Conservation (phyloP, 805 yeast genomes). For the Hanseniaspora nectarophila region DNA sequence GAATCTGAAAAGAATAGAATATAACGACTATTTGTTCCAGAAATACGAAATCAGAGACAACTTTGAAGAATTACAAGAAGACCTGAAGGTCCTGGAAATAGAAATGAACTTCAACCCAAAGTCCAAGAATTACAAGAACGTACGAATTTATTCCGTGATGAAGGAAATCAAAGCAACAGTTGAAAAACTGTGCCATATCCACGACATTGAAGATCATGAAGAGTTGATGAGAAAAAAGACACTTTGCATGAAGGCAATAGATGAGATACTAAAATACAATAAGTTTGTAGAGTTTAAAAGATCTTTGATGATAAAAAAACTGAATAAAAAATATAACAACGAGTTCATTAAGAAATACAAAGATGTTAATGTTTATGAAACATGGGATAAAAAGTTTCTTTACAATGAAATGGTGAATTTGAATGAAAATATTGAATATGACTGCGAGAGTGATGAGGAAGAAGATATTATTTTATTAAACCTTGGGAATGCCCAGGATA, state of each 20-base stretch:
- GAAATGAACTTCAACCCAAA: not conserved
- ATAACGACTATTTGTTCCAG: not conserved
- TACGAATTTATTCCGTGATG: not conserved
- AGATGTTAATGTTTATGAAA: not conserved
- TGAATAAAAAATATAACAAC: not conserved
- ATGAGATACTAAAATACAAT: not conserved
- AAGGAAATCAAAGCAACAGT: not conserved
- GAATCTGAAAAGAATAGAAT: not conserved
- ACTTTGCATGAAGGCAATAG: not conserved
- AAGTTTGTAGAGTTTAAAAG: constrained; percentile 1
- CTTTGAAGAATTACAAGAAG: constrained; percentile 1
- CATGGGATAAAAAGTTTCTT: not conserved
- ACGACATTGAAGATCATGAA: not conserved
- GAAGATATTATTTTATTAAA: constrained; percentile 1
- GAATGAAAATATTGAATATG: not conserved
- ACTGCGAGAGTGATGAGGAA: constrained; percentile 1
- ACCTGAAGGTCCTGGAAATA: not conserved
- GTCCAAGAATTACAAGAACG: not conserved
- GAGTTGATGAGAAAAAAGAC: not conserved
- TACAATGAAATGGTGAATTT: not conserved
- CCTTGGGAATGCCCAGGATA: not conserved
- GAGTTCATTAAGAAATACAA: not conserved
- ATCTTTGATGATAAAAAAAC: not conserved
- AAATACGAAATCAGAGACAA: not conserved
- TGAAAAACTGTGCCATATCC: not conserved